A percentile compares a stretch with the other conserved stretches of the same genome.
phyloP scores from a whole-genome alignment of 208 protist species.

The Leishmania major region DNA sequence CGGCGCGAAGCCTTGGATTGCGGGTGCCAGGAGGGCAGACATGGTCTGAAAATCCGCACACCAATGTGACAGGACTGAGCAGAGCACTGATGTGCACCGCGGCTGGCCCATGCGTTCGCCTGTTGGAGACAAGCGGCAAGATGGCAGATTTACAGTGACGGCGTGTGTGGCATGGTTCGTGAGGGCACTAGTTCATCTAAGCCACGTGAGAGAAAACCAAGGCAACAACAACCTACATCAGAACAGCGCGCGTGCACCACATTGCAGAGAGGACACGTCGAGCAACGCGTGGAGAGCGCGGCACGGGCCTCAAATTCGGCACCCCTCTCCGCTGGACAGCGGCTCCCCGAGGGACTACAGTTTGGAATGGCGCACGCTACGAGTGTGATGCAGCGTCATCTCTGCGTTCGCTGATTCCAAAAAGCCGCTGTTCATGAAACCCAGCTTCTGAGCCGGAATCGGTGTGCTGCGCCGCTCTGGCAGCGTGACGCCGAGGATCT shows the following conservation, averaged over 20 bases:
- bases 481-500: slow-evolving; percentile 55
- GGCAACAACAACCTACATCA: not conserved
- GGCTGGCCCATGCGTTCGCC: not conserved
- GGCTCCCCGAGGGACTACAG: slow-evolving; percentile 11
- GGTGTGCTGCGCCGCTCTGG: slow-evolving; percentile 33
- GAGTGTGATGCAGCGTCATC: slow-evolving; percentile 32
- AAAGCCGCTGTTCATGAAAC: slow-evolving; percentile 59
- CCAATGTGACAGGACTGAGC: not conserved
- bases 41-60: not conserved
- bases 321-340: not conserved
- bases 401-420: slow-evolving; percentile 50
- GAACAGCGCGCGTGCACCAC: not conserved
- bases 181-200: not conserved
- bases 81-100: not conserved
- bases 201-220: not conserved
- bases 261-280: not conserved
- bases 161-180: not conserved
- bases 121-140: not conserved
- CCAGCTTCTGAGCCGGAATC: slow-evolving; percentile 53
- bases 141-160: not conserved
- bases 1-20: not conserved
- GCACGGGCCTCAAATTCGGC: not conserved
- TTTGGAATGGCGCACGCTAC: slow-evolving; percentile 14
- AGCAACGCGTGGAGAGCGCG: not conserved
- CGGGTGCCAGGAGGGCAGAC: not conserved